Conservation (phyloP, 1,139 yeast genomes). For the Debaryomyces nepalensis region DNA sequence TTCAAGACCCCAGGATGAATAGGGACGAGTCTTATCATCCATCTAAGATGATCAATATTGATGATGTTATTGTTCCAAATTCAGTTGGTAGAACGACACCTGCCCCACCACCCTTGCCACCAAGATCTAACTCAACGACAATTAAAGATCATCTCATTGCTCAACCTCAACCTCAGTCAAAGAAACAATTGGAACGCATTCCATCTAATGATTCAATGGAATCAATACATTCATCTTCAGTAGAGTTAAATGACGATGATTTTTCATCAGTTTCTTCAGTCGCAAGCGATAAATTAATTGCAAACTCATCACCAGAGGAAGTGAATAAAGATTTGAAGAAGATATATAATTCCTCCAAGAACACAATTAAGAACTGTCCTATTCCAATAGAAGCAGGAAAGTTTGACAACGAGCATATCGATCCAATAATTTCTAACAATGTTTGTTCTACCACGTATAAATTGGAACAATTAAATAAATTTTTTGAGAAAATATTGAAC, state of each 20-base stretch:
- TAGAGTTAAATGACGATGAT: conserved; percentile 23
- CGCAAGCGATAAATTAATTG: conserved; percentile 27
- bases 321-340: conserved; percentile 29
- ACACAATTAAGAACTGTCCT: conserved; percentile 40
- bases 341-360: conserved; percentile 42
- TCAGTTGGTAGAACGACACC: conserved; percentile 14
- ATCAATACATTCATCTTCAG: conserved; percentile 24
- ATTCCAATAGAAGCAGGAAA: conserved; percentile 17
- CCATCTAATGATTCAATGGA: conserved; percentile 23
- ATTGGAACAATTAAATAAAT: conserved; percentile 29
- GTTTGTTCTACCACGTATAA: conserved; percentile 31
- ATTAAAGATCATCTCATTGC: not conserved
- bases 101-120: conserved; percentile 35
- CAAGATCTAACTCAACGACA: conserved; percentile 30
- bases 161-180: not conserved
- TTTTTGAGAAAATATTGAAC: conserved; percentile 27
- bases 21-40: conserved; percentile 39
- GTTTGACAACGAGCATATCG: conserved; percentile 9
- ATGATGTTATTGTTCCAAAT: conserved; percentile 25
- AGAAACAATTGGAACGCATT: not conserved
- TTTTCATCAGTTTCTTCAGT: conserved; percentile 25
- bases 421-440: conserved; percentile 17
- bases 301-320: conserved; percentile 24
- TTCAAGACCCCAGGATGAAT: conserved; percentile 33
- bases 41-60: conserved; percentile 23